Conservation (phyloP, 768 basidiomycete species). For the Tulasnella sp. region DNA sequence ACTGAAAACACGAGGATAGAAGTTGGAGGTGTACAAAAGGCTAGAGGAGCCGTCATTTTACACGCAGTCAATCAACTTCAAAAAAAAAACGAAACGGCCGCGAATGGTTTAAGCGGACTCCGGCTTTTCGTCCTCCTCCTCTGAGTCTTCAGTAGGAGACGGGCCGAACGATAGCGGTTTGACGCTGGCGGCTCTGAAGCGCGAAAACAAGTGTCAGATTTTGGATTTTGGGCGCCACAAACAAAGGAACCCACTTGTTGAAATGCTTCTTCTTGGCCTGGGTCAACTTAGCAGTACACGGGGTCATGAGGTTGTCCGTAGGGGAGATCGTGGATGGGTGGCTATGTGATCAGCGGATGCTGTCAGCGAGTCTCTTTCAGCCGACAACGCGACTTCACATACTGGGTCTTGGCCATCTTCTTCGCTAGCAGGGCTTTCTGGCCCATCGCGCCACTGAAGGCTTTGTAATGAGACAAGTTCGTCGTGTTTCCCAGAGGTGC, state of each 20-base stretch:
- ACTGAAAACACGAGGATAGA: too few relatives aligned
- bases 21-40: too few relatives aligned
- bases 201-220: background rate
- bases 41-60: too few relatives aligned
- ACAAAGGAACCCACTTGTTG: conserved; percentile 49
- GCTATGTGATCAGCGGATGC: conserved; percentile 32
- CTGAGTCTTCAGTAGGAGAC: conserved; percentile 2
- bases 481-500: conserved; percentile 64
- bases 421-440: conserved; percentile 89
- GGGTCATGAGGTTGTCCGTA: conserved; percentile 91
- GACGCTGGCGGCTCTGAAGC: background rate
- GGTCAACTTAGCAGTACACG: conserved; percentile 82
- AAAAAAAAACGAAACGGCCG: too few relatives aligned
- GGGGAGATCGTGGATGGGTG: conserved; percentile 87
- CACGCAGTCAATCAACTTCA: too few relatives aligned
- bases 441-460: conserved; percentile 52
- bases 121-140: background rate
- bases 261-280: conserved; percentile 93
- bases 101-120: too few relatives aligned
- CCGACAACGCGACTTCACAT: conserved; percentile 28
- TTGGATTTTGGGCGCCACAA: background rate
- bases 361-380: conserved; percentile 8
- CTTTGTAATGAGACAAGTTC: conserved; percentile 38
- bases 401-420: conserved; percentile 85
- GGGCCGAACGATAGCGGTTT: conserved; percentile 16